Evolutionary conservation across 2,329 filamentous ascomycete genomes (phyloP).

Genomic region (Exserohilum turcica): DNA sequence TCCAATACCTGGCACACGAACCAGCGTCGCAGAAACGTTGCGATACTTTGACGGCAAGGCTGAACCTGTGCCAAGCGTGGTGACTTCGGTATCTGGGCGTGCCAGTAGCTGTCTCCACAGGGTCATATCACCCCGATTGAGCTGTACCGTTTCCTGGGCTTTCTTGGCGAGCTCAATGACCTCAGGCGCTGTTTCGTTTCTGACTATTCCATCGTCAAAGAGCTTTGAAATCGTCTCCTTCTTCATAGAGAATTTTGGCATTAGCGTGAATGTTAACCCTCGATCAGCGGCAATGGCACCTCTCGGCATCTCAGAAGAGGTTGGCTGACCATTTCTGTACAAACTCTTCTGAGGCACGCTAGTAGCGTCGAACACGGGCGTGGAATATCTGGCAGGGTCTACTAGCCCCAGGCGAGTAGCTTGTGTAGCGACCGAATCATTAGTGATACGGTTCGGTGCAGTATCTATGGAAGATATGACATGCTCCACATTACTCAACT

Average conservation of each 20-base stretch:
- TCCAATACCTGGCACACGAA: constrained; percentile 83
- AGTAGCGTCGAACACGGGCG: constrained; percentile 69
- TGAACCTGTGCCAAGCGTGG: constrained; percentile 89
- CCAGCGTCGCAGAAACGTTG: constrained; percentile 87
- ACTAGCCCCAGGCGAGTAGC: constrained; percentile 72
- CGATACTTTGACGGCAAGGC: constrained; percentile 89
- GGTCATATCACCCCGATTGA: constrained; percentile 54
- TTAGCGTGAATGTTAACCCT: constrained; percentile 52
- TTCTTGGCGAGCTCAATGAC: constrained; percentile 61
- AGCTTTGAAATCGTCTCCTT: constrained; percentile 31
- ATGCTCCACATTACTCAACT: constrained; percentile 68
- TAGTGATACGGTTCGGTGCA: constrained; percentile 74
- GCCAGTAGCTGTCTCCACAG: constrained; percentile 69
- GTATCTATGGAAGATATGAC: constrained; percentile 75
- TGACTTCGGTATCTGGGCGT: constrained; percentile 77
- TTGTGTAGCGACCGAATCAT: constrained; percentile 69
- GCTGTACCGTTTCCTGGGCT: constrained; percentile 45
- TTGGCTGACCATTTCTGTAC: constrained; percentile 8
- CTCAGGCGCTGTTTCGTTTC: constrained; percentile 50
- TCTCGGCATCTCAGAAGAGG: constrained; percentile 15
- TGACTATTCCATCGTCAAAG: constrained; percentile 56
- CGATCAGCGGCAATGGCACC: constrained; percentile 44
- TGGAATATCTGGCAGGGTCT: constrained; percentile 73
- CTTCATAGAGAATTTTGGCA: constrained; percentile 52
- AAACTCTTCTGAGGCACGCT: constrained; percentile 47